Evolutionary conservation across 768 basidiomycete species (phyloP), one percentile per base, ranked within the genome.

Genomic region (Baorangia bicolor): DNA sequence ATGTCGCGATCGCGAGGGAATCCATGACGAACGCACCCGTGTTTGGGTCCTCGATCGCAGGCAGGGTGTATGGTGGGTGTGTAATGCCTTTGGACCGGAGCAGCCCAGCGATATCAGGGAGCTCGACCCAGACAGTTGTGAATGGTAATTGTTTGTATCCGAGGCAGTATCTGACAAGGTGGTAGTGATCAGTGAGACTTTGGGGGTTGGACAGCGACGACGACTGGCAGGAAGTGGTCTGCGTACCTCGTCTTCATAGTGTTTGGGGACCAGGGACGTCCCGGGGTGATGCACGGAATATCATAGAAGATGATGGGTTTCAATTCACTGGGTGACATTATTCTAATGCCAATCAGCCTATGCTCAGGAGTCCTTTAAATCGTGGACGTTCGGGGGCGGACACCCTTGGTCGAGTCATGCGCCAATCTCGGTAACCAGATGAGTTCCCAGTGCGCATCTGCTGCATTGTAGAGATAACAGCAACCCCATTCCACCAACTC

Each of bases 1-100:
- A 82, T 16, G 71, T 58, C 1, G 78, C 81, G 53, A 85, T 84
- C 31, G 57, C 61, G 37, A 68, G 58, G 0, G 82, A 82, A 31
- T 83, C 78, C 11, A 74, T 58, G 30, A 83, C 34, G 7, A 68
- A 52, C 2, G 63, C 56, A 7, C 70, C 71, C 10, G 78, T 81
- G 33, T 64, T 64, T 0, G 75, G 73, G 60, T 84, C 82, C 58
- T 77, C 63, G 51, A 86, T 81, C 28, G 76, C 71, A 0, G 84
- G 83, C 0, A 81, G 67, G 12, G 79, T 81, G 65, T 82, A 59
- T 14, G 66, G 52, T 9, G 53, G 44, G 6, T 48, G 8, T 51
- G 44, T 70, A 70, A 63, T 66, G 66, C 43, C 55, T 43, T 65
- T 67, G 39, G 66, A 67, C 25, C 57, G 58, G 45, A 70, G 47